Conservation (phyloP, 345 rosid genomes). For the Populus ilicifolia region DNA sequence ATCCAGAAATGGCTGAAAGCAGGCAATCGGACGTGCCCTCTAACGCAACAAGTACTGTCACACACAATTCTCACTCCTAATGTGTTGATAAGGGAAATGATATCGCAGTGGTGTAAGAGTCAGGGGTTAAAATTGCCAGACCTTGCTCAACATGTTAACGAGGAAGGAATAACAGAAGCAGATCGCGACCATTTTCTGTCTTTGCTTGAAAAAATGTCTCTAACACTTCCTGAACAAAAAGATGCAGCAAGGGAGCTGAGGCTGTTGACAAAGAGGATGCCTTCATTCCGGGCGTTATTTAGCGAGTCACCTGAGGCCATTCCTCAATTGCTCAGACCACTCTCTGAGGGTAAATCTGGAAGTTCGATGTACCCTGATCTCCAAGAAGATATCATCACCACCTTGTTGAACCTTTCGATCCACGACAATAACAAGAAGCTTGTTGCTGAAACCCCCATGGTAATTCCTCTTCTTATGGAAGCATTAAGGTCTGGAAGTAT, state of each 20-base stretch:
- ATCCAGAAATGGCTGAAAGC: slow-evolving; percentile 82
- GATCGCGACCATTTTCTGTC: slow-evolving; percentile 58
- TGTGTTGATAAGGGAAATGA: slow-evolving; percentile 67
- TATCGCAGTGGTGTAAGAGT: slow-evolving; percentile 72
- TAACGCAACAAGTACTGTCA: slow-evolving; percentile 76
- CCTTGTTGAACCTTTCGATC: slow-evolving; percentile 79
- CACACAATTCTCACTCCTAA: slow-evolving; percentile 69
- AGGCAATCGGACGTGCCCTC: slow-evolving; percentile 84
- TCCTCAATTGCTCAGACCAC: slow-evolving; percentile 58
- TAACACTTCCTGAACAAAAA: slow-evolving; percentile 51
- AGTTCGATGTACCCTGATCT: slow-evolving; percentile 46
- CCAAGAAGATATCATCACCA: slow-evolving; percentile 89
- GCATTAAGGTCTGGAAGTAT: slow-evolving; percentile 63
- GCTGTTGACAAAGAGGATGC: slow-evolving; percentile 55
- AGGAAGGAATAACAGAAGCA: slow-evolving; percentile 51
- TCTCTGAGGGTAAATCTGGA: slow-evolving; percentile 33
- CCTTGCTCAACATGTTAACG: slow-evolving; percentile 32
- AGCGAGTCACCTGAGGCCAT: slow-evolving; percentile 59
- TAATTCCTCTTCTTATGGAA: slow-evolving; percentile 69
- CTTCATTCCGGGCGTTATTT: slow-evolving; percentile 73
- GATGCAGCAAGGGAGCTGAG: slow-evolving; percentile 82
- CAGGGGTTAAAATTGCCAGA: slow-evolving; percentile 50
- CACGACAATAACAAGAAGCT: slow-evolving; percentile 90
- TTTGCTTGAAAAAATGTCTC: slow-evolving; percentile 60
- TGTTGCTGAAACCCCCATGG: slow-evolving; percentile 71